Percentiles rank a stretch among this genome's conserved stretches.
Conservation (phyloP, 1,139 yeast species). For the Blastobotrys apis region DNA sequence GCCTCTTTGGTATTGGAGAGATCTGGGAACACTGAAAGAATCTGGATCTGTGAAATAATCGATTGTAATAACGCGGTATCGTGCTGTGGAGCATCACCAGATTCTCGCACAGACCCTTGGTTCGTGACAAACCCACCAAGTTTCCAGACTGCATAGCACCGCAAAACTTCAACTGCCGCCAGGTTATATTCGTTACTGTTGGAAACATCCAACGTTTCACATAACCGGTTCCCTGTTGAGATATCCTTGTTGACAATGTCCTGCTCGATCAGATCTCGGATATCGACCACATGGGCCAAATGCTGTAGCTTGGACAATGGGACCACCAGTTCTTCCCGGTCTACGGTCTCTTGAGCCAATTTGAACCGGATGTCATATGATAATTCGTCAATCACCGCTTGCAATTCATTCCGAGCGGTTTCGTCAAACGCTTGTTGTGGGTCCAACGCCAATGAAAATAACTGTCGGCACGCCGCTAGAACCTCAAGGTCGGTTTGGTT, state of each 20-base stretch:
- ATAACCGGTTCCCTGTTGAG: neutral
- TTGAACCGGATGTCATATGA: constrained; percentile 19
- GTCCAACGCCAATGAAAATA: constrained; percentile 20
- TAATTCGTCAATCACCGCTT: constrained; percentile 21
- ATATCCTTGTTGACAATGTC: constrained; percentile 13
- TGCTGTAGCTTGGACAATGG: constrained; percentile 20
- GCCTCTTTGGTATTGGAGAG: constrained; percentile 1
- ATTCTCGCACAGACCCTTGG: constrained; percentile 1
- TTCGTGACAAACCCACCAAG: constrained; percentile 17
- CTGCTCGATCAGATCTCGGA: constrained; percentile 18
- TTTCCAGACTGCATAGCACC: constrained; percentile 26
- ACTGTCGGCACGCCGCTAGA: constrained; percentile 22
- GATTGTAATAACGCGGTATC: constrained; percentile 4
- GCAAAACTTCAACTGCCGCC: constrained; percentile 14
- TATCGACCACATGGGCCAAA: constrained; percentile 20
- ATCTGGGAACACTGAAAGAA: constrained; percentile 8
- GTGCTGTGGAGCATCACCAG: constrained; percentile 3
- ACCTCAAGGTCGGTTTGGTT: constrained; percentile 19
- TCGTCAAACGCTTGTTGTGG: constrained; percentile 18
- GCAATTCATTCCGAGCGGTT: constrained; percentile 17
- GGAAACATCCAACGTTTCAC: neutral
- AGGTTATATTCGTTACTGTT: constrained; percentile 2
- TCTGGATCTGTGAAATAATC: constrained; percentile 7
- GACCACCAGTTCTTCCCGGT: constrained; percentile 13
- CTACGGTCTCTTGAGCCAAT: constrained; percentile 13